A percentile compares a stretch with the other conserved stretches of the same genome.
phyloP scores from a whole-genome alignment of 805 yeast genomes.

The Candida orba region DNA sequence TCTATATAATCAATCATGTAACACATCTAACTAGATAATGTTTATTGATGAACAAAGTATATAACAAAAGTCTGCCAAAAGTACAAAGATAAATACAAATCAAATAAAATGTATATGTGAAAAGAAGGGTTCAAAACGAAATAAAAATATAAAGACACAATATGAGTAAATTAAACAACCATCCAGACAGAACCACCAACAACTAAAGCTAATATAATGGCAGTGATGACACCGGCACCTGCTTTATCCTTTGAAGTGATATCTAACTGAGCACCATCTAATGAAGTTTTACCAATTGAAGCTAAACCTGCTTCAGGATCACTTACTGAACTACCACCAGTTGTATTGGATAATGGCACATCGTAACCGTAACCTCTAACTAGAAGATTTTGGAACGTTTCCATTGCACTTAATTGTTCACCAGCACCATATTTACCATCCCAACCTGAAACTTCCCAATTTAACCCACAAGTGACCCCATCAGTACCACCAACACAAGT shows the following conservation, averaged over 20 bases:
- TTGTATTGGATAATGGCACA: constrained; percentile 40
- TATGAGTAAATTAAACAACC: constrained; percentile 34
- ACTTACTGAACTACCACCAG: constrained; percentile 52
- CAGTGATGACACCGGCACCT: constrained; percentile 88
- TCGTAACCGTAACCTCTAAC: constrained; percentile 29
- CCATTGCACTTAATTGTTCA: constrained; percentile 72
- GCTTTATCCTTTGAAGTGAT: constrained; percentile 65
- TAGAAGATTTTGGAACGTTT: constrained; percentile 46
- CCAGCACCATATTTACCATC: constrained; percentile 69
- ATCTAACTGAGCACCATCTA: constrained; percentile 29
- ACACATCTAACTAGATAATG: too few relatives aligned
- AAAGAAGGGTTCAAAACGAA: too few relatives aligned
- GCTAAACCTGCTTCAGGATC: constrained; percentile 45
- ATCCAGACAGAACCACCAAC: constrained; percentile 76
- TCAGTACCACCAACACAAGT: constrained; percentile 72
- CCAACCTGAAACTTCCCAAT: constrained; percentile 54
- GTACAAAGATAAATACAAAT: too few relatives aligned
- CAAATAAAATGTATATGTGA: too few relatives aligned
- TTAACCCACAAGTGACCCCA: constrained; percentile 67
- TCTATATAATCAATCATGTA: too few relatives aligned
- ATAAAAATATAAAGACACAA: too few relatives aligned
- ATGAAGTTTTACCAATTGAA: constrained; percentile 29
- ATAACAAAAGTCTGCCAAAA: too few relatives aligned
- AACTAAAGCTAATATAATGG: constrained; percentile 53
- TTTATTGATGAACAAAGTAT: too few relatives aligned